Conservation (phyloP, 495 filamentous ascomycete species). For the Chaetomium cochliodes region DNA sequence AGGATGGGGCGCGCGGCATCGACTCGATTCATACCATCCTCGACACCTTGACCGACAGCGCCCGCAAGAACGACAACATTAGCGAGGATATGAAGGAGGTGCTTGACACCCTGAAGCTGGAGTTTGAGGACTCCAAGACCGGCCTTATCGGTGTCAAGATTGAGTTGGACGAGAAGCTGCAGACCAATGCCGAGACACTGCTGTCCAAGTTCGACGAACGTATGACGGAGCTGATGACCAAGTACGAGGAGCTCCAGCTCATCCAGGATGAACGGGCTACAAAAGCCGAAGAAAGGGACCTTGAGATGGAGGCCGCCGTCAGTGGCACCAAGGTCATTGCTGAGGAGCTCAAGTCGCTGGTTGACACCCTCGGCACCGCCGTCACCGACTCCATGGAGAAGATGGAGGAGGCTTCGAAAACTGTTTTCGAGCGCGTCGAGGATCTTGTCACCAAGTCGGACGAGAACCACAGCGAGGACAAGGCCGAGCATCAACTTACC, state of each 20-base stretch:
- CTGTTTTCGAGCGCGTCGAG: conserved; percentile 74
- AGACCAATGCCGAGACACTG: conserved; percentile 66
- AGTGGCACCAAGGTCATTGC: conserved; percentile 71
- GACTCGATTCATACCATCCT: conserved; percentile 58
- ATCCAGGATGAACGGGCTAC: conserved; percentile 67
- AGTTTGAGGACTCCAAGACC: conserved; percentile 75
- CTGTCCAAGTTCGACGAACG: conserved; percentile 75
- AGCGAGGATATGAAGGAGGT: conserved; percentile 71
- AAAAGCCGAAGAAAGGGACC: conserved; percentile 63
- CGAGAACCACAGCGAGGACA: conserved; percentile 67
- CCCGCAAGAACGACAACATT: conserved; percentile 54
- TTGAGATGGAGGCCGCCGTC: conserved; percentile 65
- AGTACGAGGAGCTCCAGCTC: conserved; percentile 77
- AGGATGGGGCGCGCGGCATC: conserved; percentile 50
- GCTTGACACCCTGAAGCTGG: conserved; percentile 71
- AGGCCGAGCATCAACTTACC: conserved; percentile 72
- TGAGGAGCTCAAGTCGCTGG: conserved; percentile 78
- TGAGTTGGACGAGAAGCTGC: conserved; percentile 75
- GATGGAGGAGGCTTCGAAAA: conserved; percentile 78
- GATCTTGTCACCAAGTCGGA: conserved; percentile 74
- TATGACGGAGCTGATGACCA: conserved; percentile 71
- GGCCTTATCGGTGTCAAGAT: conserved; percentile 66
- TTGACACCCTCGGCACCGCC: conserved; percentile 79
- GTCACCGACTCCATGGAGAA: conserved; percentile 83
- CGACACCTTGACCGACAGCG: conserved; percentile 59